A percentile compares a stretch with the other conserved stretches of the same genome.
Conservation (phyloP, 164 flowering plant genomes). For the Piper longum region DNA sequence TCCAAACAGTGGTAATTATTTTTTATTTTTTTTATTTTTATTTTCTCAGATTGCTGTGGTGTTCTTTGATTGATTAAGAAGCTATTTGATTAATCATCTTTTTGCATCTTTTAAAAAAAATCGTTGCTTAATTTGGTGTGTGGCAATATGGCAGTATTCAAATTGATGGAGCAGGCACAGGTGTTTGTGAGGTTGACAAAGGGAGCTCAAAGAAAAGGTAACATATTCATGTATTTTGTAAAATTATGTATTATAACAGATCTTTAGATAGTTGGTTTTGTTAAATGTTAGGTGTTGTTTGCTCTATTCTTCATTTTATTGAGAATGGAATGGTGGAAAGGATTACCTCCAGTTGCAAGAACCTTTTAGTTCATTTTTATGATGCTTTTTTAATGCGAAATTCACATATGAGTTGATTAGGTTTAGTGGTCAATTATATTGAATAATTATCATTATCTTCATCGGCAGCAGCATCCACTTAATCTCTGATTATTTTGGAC, state of each 20-base stretch:
- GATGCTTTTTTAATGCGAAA: not conserved
- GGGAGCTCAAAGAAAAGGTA: constrained; percentile 7
- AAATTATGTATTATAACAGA: not conserved
- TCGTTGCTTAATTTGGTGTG: not conserved
- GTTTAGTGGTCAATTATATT: no score
- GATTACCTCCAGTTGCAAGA: no score
- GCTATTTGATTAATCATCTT: not conserved
- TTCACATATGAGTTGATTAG: no score
- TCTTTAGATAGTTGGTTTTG: not conserved
- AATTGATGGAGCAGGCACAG: constrained; percentile 4
- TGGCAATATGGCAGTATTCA: constrained; percentile 1
- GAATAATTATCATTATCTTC: no score
- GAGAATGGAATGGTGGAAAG: no score
- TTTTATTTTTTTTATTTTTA: not conserved
- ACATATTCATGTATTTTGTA: not conserved
- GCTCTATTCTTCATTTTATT: not conserved
- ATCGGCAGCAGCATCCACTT: no score
- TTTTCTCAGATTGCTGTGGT: not conserved
- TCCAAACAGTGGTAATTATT: constrained; percentile 5
- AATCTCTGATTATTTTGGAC: no score
- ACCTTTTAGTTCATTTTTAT: not conserved
- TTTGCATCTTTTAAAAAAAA: no score
- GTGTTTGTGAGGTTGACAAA: not conserved
- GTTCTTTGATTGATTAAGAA: not conserved
- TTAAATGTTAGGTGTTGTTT: not conserved